Evolutionary conservation across 2,329 filamentous ascomycete genomes (phyloP), one percentile per base, ranked within the genome.

Genomic region (Samsoniella hepiali): DNA sequence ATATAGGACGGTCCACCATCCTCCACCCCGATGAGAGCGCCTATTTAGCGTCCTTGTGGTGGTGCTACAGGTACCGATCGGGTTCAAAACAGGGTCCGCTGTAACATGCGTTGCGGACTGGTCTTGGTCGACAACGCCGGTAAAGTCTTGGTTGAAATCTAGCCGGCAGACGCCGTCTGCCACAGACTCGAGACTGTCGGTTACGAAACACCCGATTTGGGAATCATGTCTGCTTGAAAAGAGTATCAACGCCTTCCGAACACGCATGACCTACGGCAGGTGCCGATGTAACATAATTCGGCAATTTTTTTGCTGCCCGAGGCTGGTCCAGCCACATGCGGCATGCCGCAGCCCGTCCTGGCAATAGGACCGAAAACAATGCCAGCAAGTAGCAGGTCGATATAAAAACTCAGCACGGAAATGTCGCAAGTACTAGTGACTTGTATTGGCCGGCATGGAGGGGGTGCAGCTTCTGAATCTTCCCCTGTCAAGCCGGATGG

Each of bases 391-490:
- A 49, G 8, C n/a, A 31, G 22, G 10, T 49, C 45, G 38, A 2
- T 3, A 40, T 40, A 27, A 15, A 15, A 10, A 49, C 29, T 49
- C 34, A 31, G 13, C 44, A 49, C 31, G 42, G 29, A 58, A 58
- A 58, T 49, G 13, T 45, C 56, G 17, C 56, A 58, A 58, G 56
- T 58, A 58, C 56, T 31, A 32, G 56, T 58, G 56, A 58, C 32
- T 31, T 57, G 40, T 32, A 42, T n/a, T 11, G 4, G 15, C 32
- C 44, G 13, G n/a, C 56, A 49, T 58, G 44, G 44, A 58, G 56
- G 56, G 56, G 10, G 56, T 58, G 44, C 44, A 50, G 31, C 45
- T 31, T 31, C 13, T 4, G 13, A 49, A 36, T 50, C 11, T 31
- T 11, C 40, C 56, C 22, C 27, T 36, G 32, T 11, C 31, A 54